A percentile compares a stretch with the other conserved stretches of the same genome.
Conservation (phyloP, 2,329 filamentous ascomycete genomes). For the Botrytis porri region DNA sequence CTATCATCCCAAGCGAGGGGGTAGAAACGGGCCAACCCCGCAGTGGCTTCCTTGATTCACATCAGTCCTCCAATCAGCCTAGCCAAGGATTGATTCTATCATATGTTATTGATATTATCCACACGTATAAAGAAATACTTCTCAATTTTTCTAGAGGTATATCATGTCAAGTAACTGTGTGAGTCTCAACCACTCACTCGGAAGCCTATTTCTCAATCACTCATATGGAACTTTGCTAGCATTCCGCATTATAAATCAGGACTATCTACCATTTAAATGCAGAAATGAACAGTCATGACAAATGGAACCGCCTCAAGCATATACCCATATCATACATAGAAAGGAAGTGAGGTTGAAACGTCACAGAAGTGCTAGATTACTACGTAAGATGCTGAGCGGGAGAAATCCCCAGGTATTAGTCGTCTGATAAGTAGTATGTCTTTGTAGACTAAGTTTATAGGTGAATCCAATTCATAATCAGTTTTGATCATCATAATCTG, state of each 20-base stretch:
- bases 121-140: not conserved
- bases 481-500: not conserved
- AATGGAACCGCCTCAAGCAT: not conserved
- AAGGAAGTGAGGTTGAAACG: not conserved
- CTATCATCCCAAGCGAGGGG: not conserved
- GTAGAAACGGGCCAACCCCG: not conserved
- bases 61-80: not conserved
- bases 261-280: not conserved
- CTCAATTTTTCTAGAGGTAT: not conserved
- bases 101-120: not conserved
- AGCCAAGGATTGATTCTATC: not conserved
- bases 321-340: too few relatives aligned
- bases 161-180: not conserved
- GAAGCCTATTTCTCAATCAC: not conserved
- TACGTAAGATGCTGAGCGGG: not conserved
- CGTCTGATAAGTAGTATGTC: not conserved
- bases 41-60: not conserved
- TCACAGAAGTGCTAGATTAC: not conserved
- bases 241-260: too few relatives aligned
- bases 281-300: not conserved
- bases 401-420: not conserved
- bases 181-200: not conserved
- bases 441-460: not conserved
- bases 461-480: not conserved
- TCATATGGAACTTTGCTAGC: not conserved